A percentile compares a stretch with the other conserved stretches of the same genome.
Conservation (phyloP, 179 eudicot genomes). For the Silene vulgaris region DNA sequence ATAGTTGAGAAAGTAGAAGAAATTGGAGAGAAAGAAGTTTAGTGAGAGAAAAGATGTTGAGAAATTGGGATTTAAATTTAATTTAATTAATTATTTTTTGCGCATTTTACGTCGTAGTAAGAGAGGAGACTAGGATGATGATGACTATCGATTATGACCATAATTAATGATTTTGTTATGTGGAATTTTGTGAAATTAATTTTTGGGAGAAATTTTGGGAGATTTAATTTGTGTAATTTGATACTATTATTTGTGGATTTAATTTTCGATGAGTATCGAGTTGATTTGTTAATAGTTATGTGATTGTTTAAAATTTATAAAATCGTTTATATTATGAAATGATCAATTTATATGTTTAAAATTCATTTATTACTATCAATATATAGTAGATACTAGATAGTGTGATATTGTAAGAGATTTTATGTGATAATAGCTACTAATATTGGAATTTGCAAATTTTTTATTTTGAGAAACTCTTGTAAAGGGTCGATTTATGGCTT, state of each 20-base stretch:
- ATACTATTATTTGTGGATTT: background rate
- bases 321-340: too few relatives aligned
- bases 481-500: too few relatives aligned
- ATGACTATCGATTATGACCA: background rate
- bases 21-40: conserved; percentile 19
- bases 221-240: background rate
- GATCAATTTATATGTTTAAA: too few relatives aligned
- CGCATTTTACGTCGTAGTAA: conserved; percentile 5
- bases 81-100: conserved; percentile 10
- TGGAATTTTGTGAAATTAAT: background rate
- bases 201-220: background rate
- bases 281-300: conserved; percentile 5
- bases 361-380: too few relatives aligned
- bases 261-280: background rate
- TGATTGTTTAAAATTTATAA: too few relatives aligned
- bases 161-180: background rate
- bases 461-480: too few relatives aligned
- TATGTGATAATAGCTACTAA: too few relatives aligned
- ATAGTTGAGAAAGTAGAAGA: conserved; percentile 18
- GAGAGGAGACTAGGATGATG: background rate
- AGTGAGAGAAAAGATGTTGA: conserved; percentile 10
- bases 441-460: too few relatives aligned
- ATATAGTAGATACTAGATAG: too few relatives aligned
- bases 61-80: background rate
- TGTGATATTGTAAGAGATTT: too few relatives aligned